Conservation (phyloP, 371 early-diverging fungal genomes). For the Syncephalastrum monosporum region DNA sequence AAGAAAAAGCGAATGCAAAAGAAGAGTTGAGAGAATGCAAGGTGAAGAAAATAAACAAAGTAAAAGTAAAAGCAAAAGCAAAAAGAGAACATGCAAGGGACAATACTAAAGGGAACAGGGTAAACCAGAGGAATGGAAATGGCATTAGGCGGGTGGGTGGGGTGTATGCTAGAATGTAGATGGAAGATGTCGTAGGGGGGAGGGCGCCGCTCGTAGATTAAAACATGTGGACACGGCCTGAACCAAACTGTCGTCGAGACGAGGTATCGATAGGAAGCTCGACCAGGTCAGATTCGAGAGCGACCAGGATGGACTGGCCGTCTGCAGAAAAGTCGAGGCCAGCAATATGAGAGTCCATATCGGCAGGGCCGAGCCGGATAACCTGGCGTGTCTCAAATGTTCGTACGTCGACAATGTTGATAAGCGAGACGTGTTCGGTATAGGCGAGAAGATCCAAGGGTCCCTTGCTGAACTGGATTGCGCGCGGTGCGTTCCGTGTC, state of each 20-base stretch:
- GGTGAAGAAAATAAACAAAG: too few species aligned
- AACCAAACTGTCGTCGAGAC: constrained; percentile 22
- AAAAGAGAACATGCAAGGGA: too few species aligned
- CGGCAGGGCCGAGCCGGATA: constrained; percentile 44
- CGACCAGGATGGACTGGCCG: constrained; percentile 22
- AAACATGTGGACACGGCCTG: too few species aligned
- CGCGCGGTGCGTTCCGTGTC: constrained; percentile 20
- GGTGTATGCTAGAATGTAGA: too few species aligned
- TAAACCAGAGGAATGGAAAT: too few species aligned
- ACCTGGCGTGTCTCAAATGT: constrained; percentile 71
- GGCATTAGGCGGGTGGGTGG: too few species aligned
- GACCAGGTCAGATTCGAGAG: constrained; percentile 20
- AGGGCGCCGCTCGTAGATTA: too few species aligned
- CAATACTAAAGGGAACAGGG: too few species aligned
- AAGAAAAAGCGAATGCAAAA: too few species aligned
- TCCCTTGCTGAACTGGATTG: constrained; percentile 25
- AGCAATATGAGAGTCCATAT: constrained; percentile 30
- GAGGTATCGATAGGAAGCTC: constrained; percentile 21
- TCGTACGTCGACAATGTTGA: constrained; percentile 80
- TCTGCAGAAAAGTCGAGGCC: constrained; percentile 30
- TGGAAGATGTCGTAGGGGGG: too few species aligned
- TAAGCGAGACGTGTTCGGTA: constrained; percentile 65
- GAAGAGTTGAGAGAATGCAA: too few species aligned
- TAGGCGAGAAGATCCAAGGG: constrained; percentile 26
- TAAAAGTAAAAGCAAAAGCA: too few species aligned